Evolutionary conservation across 2,329 filamentous ascomycete genomes (phyloP).

Genomic region (Rasamsonia emersonii): DNA sequence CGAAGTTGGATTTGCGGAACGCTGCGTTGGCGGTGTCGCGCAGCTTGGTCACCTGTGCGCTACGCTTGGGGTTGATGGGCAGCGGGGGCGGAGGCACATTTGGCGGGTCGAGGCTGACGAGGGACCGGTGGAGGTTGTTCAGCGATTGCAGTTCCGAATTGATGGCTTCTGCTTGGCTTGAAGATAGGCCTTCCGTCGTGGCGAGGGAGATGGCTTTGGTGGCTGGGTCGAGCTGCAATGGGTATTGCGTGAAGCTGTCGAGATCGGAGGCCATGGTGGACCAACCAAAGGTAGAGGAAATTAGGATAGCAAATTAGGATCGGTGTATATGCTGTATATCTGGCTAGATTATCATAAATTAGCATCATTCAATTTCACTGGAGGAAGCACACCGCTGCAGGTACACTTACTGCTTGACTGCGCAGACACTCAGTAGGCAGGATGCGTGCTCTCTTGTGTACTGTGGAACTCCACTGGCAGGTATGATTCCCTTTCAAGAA

Average conservation of each 20-base stretch:
- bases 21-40: slow-evolving; percentile 77
- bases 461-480: no score
- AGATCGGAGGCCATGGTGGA: slow-evolving; percentile 12
- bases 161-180: slow-evolving; percentile 43
- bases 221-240: slow-evolving; percentile 70
- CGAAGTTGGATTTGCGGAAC: slow-evolving; percentile 67
- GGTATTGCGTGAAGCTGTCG: slow-evolving; percentile 64
- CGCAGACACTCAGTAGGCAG: no score
- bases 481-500: no score
- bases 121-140: slow-evolving; percentile 65
- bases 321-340: no score
- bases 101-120: slow-evolving; percentile 58
- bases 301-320: no score
- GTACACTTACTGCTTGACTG: no score
- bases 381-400: no score
- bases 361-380: no score
- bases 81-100: slow-evolving; percentile 75
- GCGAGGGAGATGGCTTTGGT: slow-evolving; percentile 62
- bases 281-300: no score
- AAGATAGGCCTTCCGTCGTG: slow-evolving; percentile 34
- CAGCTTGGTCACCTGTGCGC: slow-evolving; percentile 79
- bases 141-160: slow-evolving; percentile 61
- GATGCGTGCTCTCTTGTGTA: no score
- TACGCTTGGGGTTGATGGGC: slow-evolving; percentile 87
- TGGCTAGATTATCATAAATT: no score